These are phyloP conservation scores for Pleurotus salmoneostramineus DNA, from an alignment of 768 basidiomycete genomes.

Conservation along the genomic window DNA sequence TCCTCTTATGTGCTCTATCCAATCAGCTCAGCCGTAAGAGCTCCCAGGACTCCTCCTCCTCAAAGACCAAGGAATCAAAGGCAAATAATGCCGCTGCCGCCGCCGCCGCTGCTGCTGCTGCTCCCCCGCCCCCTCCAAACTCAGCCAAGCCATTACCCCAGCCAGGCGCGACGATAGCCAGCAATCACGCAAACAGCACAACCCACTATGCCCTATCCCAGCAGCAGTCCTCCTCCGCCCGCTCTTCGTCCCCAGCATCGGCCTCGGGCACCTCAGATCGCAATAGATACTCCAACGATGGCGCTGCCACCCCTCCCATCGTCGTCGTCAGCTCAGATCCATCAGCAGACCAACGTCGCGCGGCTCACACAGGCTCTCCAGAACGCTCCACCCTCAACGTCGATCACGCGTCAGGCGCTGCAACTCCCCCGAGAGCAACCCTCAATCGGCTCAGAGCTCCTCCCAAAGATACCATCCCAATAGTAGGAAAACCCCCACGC, in stretches of 20 bases:
- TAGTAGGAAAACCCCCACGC: constrained; percentile 92
- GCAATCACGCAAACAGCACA: constrained; percentile 21
- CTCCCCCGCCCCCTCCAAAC: constrained; percentile 63
- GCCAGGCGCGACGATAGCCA: constrained; percentile 33
- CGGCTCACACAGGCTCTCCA: constrained; percentile 35
- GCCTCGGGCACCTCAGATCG: constrained; percentile 50
- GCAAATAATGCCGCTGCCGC: constrained; percentile 28
- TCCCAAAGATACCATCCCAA: constrained; percentile 95
- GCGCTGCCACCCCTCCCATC: constrained; percentile 67
- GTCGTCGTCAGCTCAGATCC: constrained; percentile 82
- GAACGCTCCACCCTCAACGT: constrained; percentile 45
- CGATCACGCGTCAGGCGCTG: constrained; percentile 41
- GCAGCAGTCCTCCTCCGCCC: constrained; percentile 35
- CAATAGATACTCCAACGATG: constrained; percentile 43
- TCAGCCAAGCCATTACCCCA: constrained; percentile 62
- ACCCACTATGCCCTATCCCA: constrained; percentile 34
- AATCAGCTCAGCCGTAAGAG: constrained; percentile 63
- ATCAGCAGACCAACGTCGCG: constrained; percentile 40
- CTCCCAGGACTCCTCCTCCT: constrained; percentile 57
- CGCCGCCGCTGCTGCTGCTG: constrained; percentile 31
- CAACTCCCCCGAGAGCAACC: constrained; percentile 64
- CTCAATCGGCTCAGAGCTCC: constrained; percentile 74
- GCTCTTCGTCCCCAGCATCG: constrained; percentile 37
- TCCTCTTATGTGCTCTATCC: constrained; percentile 15
- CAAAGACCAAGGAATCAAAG: constrained; percentile 65